Evolutionary conservation across 2,329 filamentous ascomycete species (phyloP).

Genomic region (Penicillium rolfsii): DNA sequence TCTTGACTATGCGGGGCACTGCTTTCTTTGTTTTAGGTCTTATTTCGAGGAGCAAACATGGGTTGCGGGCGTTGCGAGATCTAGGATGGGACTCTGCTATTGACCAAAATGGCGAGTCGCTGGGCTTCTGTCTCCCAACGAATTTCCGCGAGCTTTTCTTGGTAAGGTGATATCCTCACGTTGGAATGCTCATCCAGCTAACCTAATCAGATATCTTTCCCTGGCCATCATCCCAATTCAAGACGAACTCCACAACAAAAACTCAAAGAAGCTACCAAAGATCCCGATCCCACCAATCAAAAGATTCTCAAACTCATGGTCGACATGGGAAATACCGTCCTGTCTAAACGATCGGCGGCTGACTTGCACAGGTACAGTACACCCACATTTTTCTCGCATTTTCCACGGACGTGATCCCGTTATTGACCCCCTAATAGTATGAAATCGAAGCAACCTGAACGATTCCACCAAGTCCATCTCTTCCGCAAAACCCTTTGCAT

Average conservation of each 20-base stretch:
- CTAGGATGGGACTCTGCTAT: conserved; percentile 92
- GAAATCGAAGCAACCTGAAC: conserved; percentile 72
- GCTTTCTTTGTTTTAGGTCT: conserved; percentile 95
- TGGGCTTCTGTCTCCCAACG: conserved; percentile 85
- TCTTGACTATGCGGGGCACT: conserved; percentile 91
- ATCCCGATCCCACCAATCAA: conserved; percentile 65
- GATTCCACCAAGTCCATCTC: conserved; percentile 74
- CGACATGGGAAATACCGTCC: conserved; percentile 89
- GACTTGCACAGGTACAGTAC: conserved; percentile 67
- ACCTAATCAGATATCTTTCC: conserved; percentile 42
- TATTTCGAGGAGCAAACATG: conserved; percentile 88
- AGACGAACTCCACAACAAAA: conserved; percentile 48
- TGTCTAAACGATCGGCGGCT: conserved; percentile 82
- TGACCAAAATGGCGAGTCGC: conserved; percentile 76
- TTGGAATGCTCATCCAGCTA: background rate
- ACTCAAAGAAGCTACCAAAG: conserved; percentile 62
- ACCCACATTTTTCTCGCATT: background rate
- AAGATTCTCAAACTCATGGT: conserved; percentile 83
- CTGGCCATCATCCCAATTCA: conserved; percentile 48
- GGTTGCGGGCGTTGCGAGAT: conserved; percentile 86
- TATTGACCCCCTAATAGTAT: conserved; percentile 58
- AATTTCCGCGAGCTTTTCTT: conserved; percentile 79
- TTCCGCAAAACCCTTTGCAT: conserved; percentile 85
- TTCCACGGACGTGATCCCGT: background rate
- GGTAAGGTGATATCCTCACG: conserved; percentile 51